Conservation (phyloP, 2,329 filamentous ascomycete genomes). For the Corinectria fuckeliana region DNA sequence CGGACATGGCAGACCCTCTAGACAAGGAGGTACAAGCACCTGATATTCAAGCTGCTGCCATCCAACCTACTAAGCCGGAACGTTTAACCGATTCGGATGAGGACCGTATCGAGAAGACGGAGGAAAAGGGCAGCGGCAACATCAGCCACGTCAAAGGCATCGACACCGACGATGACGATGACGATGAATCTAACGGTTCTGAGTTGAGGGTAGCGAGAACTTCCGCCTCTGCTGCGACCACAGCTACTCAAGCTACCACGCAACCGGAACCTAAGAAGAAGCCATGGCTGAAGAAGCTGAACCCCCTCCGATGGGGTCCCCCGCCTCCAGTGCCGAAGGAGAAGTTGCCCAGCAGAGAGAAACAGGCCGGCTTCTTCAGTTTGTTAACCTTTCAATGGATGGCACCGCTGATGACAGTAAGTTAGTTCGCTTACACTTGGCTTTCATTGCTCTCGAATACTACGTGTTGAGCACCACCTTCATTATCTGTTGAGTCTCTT, state of each 20-base stretch:
- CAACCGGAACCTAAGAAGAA: slow-evolving; percentile 48
- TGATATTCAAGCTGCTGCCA: slow-evolving; percentile 38
- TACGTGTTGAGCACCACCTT: neutral
- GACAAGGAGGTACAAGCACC: slow-evolving; percentile 40
- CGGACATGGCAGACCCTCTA: slow-evolving; percentile 36
- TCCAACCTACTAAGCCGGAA: slow-evolving; percentile 35
- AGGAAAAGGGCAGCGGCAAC: slow-evolving; percentile 18
- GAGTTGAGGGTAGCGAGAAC: slow-evolving; percentile 50
- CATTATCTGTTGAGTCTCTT: neutral
- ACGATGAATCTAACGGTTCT: slow-evolving; percentile 19
- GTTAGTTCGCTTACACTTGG: slow-evolving; percentile 36
- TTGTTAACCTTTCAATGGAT: slow-evolving; percentile 88
- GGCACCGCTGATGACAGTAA: slow-evolving; percentile 79
- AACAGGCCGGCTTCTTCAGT: slow-evolving; percentile 77
- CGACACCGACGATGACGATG: slow-evolving; percentile 25
- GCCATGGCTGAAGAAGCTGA: slow-evolving; percentile 69
- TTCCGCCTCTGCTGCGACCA: slow-evolving; percentile 61
- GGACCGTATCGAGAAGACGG: slow-evolving; percentile 22
- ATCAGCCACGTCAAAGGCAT: slow-evolving; percentile 9
- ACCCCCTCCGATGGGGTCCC: slow-evolving; percentile 66
- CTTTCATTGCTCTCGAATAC: neutral
- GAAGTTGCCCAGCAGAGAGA: slow-evolving; percentile 67
- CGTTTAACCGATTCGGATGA: slow-evolving; percentile 26
- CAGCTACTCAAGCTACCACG: slow-evolving; percentile 51
- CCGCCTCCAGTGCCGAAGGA: slow-evolving; percentile 62